A percentile compares a stretch with the other conserved stretches of the same genome.
These are phyloP conservation scores for Paecilomyces sp. DNA, from an alignment of 2,329 filamentous ascomycete genomes.

Conservation along the genomic window DNA sequence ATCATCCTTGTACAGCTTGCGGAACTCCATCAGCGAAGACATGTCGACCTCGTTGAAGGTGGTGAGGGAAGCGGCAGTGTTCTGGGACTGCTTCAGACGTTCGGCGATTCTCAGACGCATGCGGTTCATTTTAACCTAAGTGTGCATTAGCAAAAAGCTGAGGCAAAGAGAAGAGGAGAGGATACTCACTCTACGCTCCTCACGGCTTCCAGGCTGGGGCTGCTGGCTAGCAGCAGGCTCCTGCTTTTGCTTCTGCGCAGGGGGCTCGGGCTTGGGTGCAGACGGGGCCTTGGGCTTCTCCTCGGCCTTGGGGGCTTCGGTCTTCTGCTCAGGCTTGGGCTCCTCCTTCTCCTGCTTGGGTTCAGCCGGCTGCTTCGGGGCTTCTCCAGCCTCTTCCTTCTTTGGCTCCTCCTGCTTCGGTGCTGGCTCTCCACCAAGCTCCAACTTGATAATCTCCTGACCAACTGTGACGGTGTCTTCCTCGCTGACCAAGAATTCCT, in stretches of 20 bases:
- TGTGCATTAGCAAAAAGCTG: not conserved
- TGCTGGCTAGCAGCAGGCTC: slow-evolving; percentile 14
- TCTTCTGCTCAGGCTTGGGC: slow-evolving; percentile 19
- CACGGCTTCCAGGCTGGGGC: slow-evolving; percentile 59
- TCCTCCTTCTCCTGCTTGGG: slow-evolving; percentile 37
- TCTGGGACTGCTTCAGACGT: slow-evolving; percentile 97
- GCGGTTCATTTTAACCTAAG: slow-evolving; percentile 97
- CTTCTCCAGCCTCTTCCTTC: slow-evolving; percentile 48
- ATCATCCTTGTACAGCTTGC: slow-evolving; percentile 95
- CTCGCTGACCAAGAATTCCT: slow-evolving; percentile 83
- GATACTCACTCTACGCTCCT: slow-evolving; percentile 73
- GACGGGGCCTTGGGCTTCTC: slow-evolving; percentile 30
- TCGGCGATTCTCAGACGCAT: slow-evolving; percentile 97
- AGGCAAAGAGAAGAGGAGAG: not conserved
- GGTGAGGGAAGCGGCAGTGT: slow-evolving; percentile 92
- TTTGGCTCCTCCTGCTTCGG: slow-evolving; percentile 30
- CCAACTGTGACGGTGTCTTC: slow-evolving; percentile 94
- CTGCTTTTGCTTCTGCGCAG: slow-evolving; percentile 32
- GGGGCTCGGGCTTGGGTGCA: slow-evolving; percentile 20
- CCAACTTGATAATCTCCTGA: slow-evolving; percentile 80
- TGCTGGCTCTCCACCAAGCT: slow-evolving; percentile 61
- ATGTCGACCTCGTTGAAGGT: slow-evolving; percentile 99
- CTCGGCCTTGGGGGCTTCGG: slow-evolving; percentile 5
- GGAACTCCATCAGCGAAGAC: slow-evolving; percentile 94
- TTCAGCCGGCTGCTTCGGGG: slow-evolving; percentile 55